phyloP scores from a whole-genome alignment of 352 stramenopile genomes.

The Pythium dissotocum region DNA sequence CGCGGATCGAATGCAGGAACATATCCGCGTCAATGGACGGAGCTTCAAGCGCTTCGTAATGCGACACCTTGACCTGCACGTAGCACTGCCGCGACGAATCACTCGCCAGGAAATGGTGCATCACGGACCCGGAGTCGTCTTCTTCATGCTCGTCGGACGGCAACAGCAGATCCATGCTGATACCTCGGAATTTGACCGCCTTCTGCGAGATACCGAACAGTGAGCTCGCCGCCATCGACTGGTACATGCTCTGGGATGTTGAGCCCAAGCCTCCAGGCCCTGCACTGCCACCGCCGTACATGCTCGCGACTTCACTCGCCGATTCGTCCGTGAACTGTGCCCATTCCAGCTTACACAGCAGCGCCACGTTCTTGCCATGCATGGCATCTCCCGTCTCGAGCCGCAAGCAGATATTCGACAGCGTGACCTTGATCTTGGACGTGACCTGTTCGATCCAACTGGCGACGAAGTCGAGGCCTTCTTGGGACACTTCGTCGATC shows the following conservation, averaged over 20 bases:
- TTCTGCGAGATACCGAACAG: conserved; percentile 87
- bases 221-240: conserved; percentile 80
- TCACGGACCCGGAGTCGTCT: conserved; percentile 31
- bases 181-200: conserved; percentile 78
- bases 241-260: conserved; percentile 38
- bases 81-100: conserved; percentile 70
- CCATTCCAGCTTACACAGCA: conserved; percentile 80
- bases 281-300: conserved; percentile 44
- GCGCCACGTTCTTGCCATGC: conserved; percentile 60
- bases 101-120: conserved; percentile 64
- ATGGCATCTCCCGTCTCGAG: conserved; percentile 66
- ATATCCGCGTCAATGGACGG: conserved; percentile 76
- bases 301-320: conserved; percentile 68
- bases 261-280: conserved; percentile 10
- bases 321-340: conserved; percentile 86
- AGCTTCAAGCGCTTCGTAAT: conserved; percentile 73
- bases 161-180: conserved; percentile 81
- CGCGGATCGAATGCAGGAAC: conserved; percentile 80
- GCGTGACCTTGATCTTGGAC: conserved; percentile 88
- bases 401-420: conserved; percentile 84
- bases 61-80: conserved; percentile 80
- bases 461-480: conserved; percentile 89
- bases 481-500: conserved; percentile 79
- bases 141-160: conserved; percentile 48
- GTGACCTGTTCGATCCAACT: conserved; percentile 91